These are phyloP conservation scores for Xylaria curta DNA, from an alignment of 495 filamentous ascomycete species.

Conservation along the genomic window DNA sequence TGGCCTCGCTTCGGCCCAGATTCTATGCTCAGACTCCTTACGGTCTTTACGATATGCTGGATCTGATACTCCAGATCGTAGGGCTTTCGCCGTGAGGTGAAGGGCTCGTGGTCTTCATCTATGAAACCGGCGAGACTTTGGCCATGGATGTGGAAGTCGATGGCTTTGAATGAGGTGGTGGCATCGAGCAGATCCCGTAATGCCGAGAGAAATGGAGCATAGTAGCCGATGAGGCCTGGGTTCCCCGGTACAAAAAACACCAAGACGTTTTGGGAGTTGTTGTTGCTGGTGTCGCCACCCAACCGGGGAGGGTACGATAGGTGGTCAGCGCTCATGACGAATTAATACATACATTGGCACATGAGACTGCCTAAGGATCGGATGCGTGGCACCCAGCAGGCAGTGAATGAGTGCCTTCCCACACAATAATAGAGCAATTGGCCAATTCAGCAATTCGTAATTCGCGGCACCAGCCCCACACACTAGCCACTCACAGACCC, in stretches of 20 bases:
- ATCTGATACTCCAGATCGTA: slow-evolving; percentile 70
- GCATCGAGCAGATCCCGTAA: slow-evolving; percentile 47
- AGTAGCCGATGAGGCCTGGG: slow-evolving; percentile 84
- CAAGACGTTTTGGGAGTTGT: slow-evolving; percentile 39
- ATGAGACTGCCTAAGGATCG: background rate
- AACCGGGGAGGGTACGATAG: slow-evolving; percentile 32
- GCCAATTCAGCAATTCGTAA: too few relatives aligned
- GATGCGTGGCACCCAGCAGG: too few relatives aligned
- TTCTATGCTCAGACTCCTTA: slow-evolving; percentile 30
- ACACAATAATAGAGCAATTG: too few relatives aligned
- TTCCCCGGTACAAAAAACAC: slow-evolving; percentile 82
- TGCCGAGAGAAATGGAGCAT: slow-evolving; percentile 67
- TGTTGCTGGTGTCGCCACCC: slow-evolving; percentile 8
- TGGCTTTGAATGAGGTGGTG: slow-evolving; percentile 26
- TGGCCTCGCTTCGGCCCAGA: slow-evolving; percentile 27
- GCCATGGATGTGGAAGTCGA: slow-evolving; percentile 66
- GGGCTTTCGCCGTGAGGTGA: slow-evolving; percentile 45
- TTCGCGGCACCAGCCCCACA: too few relatives aligned
- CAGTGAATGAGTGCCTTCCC: too few relatives aligned
- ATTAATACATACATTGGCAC: background rate
- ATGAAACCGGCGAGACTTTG: slow-evolving; percentile 78
- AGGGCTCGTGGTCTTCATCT: slow-evolving; percentile 51
- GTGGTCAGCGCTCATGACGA: slow-evolving; percentile 26
- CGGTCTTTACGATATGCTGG: slow-evolving; percentile 40
- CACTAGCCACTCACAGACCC: too few relatives aligned